These are phyloP conservation scores for Podospora tetraspora DNA, from an alignment of 495 filamentous ascomycete species.

Conservation along the genomic window DNA sequence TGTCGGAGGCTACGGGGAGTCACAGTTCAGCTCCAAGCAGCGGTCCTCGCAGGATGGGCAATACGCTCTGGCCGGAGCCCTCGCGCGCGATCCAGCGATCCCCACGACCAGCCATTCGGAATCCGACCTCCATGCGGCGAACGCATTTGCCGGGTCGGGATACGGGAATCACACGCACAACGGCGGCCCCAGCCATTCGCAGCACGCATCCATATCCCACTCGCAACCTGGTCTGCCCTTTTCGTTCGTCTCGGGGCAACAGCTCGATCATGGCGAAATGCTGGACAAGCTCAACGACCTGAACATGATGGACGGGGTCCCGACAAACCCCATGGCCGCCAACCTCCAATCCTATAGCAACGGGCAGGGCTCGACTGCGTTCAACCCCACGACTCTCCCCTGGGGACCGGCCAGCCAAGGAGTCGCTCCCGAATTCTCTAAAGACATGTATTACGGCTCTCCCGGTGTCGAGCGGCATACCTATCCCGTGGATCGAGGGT, in stretches of 20 bases:
- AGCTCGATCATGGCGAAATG: conserved; percentile 16
- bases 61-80: conserved; percentile 12
- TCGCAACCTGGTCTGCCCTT: conserved; percentile 10
- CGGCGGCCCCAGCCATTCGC: conserved; percentile 16
- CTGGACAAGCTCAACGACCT: conserved; percentile 9
- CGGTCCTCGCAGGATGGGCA: conserved; percentile 19
- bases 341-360: conserved; percentile 10
- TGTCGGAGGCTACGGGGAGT: neutral
- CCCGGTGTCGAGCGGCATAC: conserved; percentile 13
- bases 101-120: conserved; percentile 31
- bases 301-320: neutral
- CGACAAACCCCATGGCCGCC: conserved; percentile 7
- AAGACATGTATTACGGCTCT: conserved; percentile 13
- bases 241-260: conserved; percentile 5
- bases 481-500: conserved; percentile 30
- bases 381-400: conserved; percentile 34
- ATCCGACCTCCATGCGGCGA: conserved; percentile 18
- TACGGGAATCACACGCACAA: conserved; percentile 4
- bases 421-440: conserved; percentile 8
- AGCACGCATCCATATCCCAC: conserved; percentile 23
- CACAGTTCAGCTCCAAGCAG: conserved; percentile 12
- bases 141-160: conserved; percentile 5
- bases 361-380: conserved; percentile 25
- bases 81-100: conserved; percentile 29
- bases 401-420: conserved; percentile 30